Conservation (phyloP, 2,329 filamentous ascomycete species). For the Hymenoscyphus repandus region DNA sequence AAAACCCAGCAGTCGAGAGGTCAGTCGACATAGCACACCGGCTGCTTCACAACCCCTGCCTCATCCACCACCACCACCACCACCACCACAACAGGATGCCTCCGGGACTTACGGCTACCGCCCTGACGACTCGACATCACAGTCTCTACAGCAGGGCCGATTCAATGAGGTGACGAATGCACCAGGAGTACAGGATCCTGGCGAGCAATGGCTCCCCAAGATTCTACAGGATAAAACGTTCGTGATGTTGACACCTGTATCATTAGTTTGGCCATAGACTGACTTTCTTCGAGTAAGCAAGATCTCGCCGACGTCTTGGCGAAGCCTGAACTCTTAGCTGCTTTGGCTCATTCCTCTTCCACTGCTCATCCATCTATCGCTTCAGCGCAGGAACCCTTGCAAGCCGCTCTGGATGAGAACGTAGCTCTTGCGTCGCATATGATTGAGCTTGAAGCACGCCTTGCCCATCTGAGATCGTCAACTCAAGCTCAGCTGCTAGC, state of each 20-base stretch:
- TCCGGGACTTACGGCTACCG: constrained; percentile 17
- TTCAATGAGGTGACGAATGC: constrained; percentile 26
- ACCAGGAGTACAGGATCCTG: constrained; percentile 48
- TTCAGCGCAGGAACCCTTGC: constrained; percentile 59
- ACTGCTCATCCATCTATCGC: constrained; percentile 69
- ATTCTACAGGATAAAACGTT: constrained; percentile 78
- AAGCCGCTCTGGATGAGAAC: constrained; percentile 64
- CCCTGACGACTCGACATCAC: constrained; percentile 12
- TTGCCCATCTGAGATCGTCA: constrained; percentile 57
- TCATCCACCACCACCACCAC: constrained; percentile 21
- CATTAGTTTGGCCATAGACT: constrained; percentile 10
- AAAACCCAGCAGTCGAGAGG: constrained; percentile 65
- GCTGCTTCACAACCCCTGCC: constrained; percentile 35
- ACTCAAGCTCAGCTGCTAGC: constrained; percentile 79
- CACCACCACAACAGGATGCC: constrained; percentile 15
- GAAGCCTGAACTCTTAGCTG: constrained; percentile 60
- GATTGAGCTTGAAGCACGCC: constrained; percentile 51
- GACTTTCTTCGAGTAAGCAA: constrained; percentile 54
- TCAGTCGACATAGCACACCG: constrained; percentile 62
- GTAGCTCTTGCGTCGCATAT: constrained; percentile 62
- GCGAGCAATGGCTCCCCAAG: constrained; percentile 73
- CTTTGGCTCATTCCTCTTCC: constrained; percentile 63
- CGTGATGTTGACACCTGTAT: constrained; percentile 31
- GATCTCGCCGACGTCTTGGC: constrained; percentile 69
- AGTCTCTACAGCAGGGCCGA: constrained; percentile 18